Evolutionary conservation across 2,329 filamentous ascomycete genomes (phyloP), one percentile per base, ranked within the genome.

Genomic region (Neopestalotiopsis sp.): DNA sequence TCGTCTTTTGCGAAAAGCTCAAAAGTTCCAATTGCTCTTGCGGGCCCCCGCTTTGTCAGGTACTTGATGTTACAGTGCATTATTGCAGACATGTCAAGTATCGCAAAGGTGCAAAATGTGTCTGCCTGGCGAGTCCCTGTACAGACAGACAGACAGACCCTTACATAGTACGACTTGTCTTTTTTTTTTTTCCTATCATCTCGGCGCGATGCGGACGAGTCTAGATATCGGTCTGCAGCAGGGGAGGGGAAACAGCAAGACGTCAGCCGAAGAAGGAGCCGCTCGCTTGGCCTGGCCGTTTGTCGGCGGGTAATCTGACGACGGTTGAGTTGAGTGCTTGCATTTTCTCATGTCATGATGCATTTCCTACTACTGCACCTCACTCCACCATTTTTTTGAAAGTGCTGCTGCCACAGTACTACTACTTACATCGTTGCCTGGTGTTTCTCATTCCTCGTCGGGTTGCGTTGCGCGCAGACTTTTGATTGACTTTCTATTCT

Each of bases 111-210:
- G 17, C 6, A 24, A 28, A 52, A 52, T 52, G 45, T 52, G 17
- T 52, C 45, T 52, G 45, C 45, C 45, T 52, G 45, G 45, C 14
- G 17, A 52, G 45, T 20, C 45, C 45, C n/a, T 17, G 24, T 20
- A 52, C 3, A 24, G 17, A 10, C 14, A 20, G 45, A 24, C 24
- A 24, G 24, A 28, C 24, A 28, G 24, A 28, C 24, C 24, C 45
- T 52, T 52, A 52, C n/a, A n/a, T n/a, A n/a, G n/a, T n/a, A n/a
- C 45, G 45, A 52, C 45, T 52, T 52, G 45, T 52, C n/a, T n/a
- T 6, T 28, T 28, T 28, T 28, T 28, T n/a, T n/a, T n/a, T n/a
- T n/a, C n/a, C 24, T 28, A 28, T 28, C 24, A 9, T 52, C 34
- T 38, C 17, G 45, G 45, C 45, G 45, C 45, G 45, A 17, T 20